Evolutionary conservation across 225 moss, liverwort and hornwort species (phyloP).

Genomic region (Climacium dendroides): DNA sequence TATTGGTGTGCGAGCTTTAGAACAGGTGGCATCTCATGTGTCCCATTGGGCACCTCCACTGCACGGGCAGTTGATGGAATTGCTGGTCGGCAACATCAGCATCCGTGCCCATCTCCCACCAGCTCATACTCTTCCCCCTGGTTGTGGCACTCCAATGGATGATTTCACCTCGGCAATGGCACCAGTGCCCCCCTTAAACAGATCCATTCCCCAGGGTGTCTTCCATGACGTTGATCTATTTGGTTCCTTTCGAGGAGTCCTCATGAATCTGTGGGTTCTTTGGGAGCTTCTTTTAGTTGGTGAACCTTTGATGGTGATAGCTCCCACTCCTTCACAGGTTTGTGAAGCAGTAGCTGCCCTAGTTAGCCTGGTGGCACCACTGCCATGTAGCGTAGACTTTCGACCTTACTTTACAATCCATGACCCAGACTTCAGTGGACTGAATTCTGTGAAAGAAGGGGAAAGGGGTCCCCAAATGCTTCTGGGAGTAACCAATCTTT

Average conservation of each 20-base stretch:
- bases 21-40: constrained; percentile 66
- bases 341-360: constrained; percentile 90
- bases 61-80: constrained; percentile 94
- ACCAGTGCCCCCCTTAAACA: constrained; percentile 67
- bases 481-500: constrained; percentile 91
- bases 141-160: constrained; percentile 92
- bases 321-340: constrained; percentile 91
- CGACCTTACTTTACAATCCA: constrained; percentile 98
- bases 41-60: constrained; percentile 83
- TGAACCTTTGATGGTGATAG: constrained; percentile 86
- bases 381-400: constrained; percentile 95
- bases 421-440: constrained; percentile 79
- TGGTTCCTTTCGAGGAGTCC: constrained; percentile 89
- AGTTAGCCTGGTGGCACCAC: constrained; percentile 89
- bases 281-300: constrained; percentile 97
- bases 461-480: constrained; percentile 84
- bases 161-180: constrained; percentile 98
- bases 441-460: constrained; percentile 87
- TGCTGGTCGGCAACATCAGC: constrained; percentile 55
- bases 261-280: constrained; percentile 98
- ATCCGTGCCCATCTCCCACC: constrained; percentile 89
- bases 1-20: constrained; percentile 78
- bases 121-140: constrained; percentile 92
- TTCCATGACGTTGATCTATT: constrained; percentile 96
- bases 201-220: constrained; percentile 82